These are phyloP conservation scores for Termitomyces bulborhizus DNA, from an alignment of 768 basidiomycete genomes.

Conservation along the genomic window DNA sequence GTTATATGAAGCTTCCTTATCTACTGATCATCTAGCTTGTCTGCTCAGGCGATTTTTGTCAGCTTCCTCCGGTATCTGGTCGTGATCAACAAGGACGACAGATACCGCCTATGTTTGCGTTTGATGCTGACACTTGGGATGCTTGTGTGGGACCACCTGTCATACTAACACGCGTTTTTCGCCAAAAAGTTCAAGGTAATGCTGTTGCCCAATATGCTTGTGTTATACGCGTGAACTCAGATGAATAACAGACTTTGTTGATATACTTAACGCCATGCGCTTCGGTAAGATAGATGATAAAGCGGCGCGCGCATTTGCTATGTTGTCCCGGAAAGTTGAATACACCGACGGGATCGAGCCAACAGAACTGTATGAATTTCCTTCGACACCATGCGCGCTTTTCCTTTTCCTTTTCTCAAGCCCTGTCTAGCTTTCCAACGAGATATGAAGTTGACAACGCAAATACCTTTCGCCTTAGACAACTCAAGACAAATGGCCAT, in stretches of 20 bases:
- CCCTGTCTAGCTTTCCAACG: conserved; percentile 53
- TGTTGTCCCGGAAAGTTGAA: conserved; percentile 46
- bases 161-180: conserved; percentile 69
- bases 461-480: conserved; percentile 46
- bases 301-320: conserved; percentile 43
- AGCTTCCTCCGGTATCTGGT: conserved; percentile 75
- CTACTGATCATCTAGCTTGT: conserved; percentile 47
- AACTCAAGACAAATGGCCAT: conserved; percentile 30
- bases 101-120: conserved; percentile 59
- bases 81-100: conserved; percentile 40
- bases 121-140: conserved; percentile 75
- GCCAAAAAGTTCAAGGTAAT: conserved; percentile 76
- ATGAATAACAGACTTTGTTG: conserved; percentile 49
- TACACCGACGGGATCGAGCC: conserved; percentile 76
- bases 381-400: not conserved
- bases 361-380: conserved; percentile 60
- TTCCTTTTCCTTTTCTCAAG: not conserved
- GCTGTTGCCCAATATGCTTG: not conserved
- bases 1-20: not conserved
- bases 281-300: conserved; percentile 53
- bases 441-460: conserved; percentile 67
- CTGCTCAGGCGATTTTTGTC: conserved; percentile 87
- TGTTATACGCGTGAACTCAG: not conserved
- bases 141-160: conserved; percentile 52
- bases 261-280: conserved; percentile 87